A percentile compares a stretch with the other conserved stretches of the same genome.
Evolutionary conservation across 2,329 filamentous ascomycete genomes (phyloP).

Genomic region (Paramyrothecium roridum): DNA sequence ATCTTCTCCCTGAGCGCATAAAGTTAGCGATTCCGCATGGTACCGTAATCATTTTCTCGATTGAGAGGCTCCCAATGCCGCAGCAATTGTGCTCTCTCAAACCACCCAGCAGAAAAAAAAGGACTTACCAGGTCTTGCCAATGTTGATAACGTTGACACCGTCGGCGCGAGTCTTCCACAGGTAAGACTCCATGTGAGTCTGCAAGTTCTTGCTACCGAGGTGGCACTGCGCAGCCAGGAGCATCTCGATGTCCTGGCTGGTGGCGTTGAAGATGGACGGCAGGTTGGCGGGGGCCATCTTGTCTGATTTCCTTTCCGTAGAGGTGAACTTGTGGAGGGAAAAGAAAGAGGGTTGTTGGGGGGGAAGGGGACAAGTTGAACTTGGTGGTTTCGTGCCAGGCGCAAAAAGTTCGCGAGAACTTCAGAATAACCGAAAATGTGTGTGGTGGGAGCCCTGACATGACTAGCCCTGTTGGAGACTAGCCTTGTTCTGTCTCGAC

Average conservation of each 20-base stretch:
- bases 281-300: slow-evolving; percentile 93
- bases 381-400: slow-evolving; percentile 21
- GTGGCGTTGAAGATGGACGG: slow-evolving; percentile 96
- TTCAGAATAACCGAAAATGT: slow-evolving; percentile 34
- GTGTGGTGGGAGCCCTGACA: slow-evolving; percentile 34
- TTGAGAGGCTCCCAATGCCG: no score
- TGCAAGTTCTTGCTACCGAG: slow-evolving; percentile 99
- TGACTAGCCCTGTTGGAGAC: slow-evolving; percentile 16
- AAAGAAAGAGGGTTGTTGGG: slow-evolving; percentile 14
- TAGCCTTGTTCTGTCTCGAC: slow-evolving; percentile 12
- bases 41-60: no score
- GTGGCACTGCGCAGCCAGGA: slow-evolving; percentile 94
- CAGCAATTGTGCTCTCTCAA: background rate
- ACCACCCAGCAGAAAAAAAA: slow-evolving; percentile 1
- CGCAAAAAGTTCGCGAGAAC: slow-evolving; percentile 41
- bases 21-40: background rate
- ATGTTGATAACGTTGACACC: slow-evolving; percentile 99
- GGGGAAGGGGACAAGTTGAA: slow-evolving; percentile 18
- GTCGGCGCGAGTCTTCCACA: slow-evolving; percentile 99
- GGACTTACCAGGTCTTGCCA: slow-evolving; percentile 95
- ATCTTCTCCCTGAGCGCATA: slow-evolving; percentile 87
- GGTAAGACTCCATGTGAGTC: slow-evolving; percentile 99
- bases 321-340: slow-evolving; percentile 2
- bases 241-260: slow-evolving; percentile 98
- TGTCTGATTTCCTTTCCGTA: slow-evolving; percentile 50